Evolutionary conservation across 306 rosid genomes (phyloP), one percentile per base, ranked within the genome.

Genomic region (Quercus bicolor): DNA sequence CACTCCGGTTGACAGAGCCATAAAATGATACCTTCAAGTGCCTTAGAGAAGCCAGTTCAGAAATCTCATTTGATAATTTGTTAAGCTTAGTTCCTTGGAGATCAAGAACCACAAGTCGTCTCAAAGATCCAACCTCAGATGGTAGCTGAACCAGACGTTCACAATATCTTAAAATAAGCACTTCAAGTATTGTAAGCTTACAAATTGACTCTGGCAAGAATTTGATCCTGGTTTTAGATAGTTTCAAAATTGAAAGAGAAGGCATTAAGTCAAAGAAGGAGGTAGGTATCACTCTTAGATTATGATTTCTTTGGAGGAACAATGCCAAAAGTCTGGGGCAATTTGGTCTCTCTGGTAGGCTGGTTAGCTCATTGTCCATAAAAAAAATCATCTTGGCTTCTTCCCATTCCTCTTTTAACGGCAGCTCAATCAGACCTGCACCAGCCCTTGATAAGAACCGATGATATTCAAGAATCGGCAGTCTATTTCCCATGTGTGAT

Each of bases 1-100:
- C 70, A 16, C 10, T 65, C 10, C 5, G 1, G 45, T 28, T 65
- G 45, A 65, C 19, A 16, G 70, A 65, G 15, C 70, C 70, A 65
- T 65, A 65, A 65, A 65, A 29, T 20, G 48, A 65, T 65, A 65
- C 70, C 18, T 65, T 40, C 43, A 65, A 65, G 70, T 31, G 70
- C 28, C 48, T 65, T 0, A 65, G 43, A 65, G 48, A 65, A 65
- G 70, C 43, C 48, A 65, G 34, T 7, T 40, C 9, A 14, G 45
- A 34, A 4, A 65, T 65, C 23, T 65, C 70, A 65, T 65, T n/a
- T 13, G 48, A 11, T 65, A 65, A 65, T 31, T 65, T 31, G 5
- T 65, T n/a, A 5, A 65, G 4, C 3, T 28, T 40, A 31, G 48
- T 65, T n/a, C 70, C 70, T 65, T 40, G 70, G 21, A 65, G 70